These are phyloP conservation scores for Pyrenochaeta sp. DNA, from an alignment of 2,329 filamentous ascomycete genomes.

Conservation along the genomic window DNA sequence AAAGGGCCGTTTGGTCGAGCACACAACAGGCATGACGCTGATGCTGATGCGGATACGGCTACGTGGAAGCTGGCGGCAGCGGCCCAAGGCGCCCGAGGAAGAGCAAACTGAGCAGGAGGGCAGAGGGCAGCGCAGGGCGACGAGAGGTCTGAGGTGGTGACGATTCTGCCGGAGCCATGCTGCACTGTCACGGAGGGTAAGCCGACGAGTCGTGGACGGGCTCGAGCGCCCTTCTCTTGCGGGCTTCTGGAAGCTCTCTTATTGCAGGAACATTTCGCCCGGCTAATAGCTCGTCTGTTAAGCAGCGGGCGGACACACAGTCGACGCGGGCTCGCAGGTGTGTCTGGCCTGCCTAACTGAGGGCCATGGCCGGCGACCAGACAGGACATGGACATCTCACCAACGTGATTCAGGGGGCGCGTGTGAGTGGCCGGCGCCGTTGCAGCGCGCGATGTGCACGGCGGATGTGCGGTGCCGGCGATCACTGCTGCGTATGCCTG, in stretches of 20 bases:
- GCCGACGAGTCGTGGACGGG: slow-evolving; percentile 22
- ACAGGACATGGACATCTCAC: neutral
- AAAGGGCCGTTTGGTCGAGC: slow-evolving; percentile 11
- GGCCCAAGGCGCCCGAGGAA: slow-evolving; percentile 5
- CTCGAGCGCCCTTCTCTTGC: slow-evolving; percentile 39
- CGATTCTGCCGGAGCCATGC: slow-evolving; percentile 28
- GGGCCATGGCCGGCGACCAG: neutral
- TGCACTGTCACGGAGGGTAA: slow-evolving; percentile 25
- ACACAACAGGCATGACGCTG: slow-evolving; percentile 13
- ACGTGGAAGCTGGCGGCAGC: slow-evolving; percentile 12
- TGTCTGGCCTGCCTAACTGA: slow-evolving; percentile 10
- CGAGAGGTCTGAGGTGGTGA: slow-evolving; percentile 23
- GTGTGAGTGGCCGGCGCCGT: slow-evolving; percentile 2
- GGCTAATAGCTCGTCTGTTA: slow-evolving; percentile 9
- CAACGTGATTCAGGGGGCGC: slow-evolving; percentile 3
- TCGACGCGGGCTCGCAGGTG: too few species aligned
- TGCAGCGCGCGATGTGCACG: slow-evolving; percentile 1
- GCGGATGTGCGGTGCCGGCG: slow-evolving; percentile 11
- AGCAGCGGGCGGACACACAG: too few species aligned
- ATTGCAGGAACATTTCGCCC: slow-evolving; percentile 23
- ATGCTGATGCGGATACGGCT: too few species aligned
- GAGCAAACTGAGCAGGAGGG: slow-evolving; percentile 22
- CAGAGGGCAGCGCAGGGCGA: slow-evolving; percentile 13
- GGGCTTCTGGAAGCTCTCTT: slow-evolving; percentile 34
- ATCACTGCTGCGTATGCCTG: slow-evolving; percentile 11